Base-by-base conservation (phyloP, 2,329 filamentous ascomycete genomes). In the Nannizziopsis barbatae region DNA sequence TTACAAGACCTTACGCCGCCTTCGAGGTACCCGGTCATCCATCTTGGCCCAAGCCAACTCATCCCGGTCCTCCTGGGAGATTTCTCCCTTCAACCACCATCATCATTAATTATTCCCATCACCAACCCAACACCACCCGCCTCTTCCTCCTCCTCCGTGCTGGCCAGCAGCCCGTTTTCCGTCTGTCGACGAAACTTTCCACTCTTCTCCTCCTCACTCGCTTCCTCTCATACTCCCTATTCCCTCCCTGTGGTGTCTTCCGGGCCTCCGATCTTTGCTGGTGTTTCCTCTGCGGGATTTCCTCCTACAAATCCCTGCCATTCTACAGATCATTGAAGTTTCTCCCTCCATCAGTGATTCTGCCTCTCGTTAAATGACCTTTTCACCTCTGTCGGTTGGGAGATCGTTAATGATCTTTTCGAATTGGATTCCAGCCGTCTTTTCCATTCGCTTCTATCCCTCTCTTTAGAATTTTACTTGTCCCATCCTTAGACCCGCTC, bases 21-120 rank as follows among this genome's bases (percentile, higher is more conserved):
- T 20, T 3, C 11, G 37, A 42, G 38, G 45, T 47, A 47, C 27
- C 36, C 38, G 27, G 38, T 31, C 31, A 17, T 46, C 22, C 44
- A 36, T 47, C 45, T 42, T 47, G 45, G 45, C 45, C 45, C 32
- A 36, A 31, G 45, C 45, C 45, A 47, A 47, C 45, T 47, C 45
- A 47, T 47, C 45, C 45, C 45, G 37, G 45, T 47, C 45, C 12
- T 47, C 37, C 43, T 33, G 22, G 22, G 22, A 27, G 30, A 33
- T 39, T 33, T 41, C 35, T 37, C 17, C 37, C 36, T 37, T 30
- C 3, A 20, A 22, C 32, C 32, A 35, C n/a, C 33, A 45, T 30
- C 42, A 30, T 38, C 42, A 8, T 7, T 33, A 33, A 39, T 18
- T 35, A 30, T 20, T 32, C 18, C 17, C 42, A 45, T 17, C 43